Percentiles rank a stretch among this genome's conserved stretches.
Evolutionary conservation across 176 grass and related monocot genomes (phyloP).

Genomic region (Areca catechu): DNA sequence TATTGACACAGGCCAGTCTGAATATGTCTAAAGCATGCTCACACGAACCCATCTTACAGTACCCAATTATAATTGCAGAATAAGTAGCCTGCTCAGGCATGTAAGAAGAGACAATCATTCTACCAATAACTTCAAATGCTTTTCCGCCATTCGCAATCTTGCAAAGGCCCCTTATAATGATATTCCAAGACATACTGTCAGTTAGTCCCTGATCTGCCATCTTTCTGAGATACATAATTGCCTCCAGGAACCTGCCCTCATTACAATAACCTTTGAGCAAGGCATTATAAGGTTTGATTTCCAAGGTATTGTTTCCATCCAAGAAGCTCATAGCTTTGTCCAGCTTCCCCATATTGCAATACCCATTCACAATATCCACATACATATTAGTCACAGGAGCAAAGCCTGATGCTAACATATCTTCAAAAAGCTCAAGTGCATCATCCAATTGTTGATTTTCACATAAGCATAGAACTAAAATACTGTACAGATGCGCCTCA

Average conservation of each 20-base stretch:
- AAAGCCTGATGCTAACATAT: slow-evolving; percentile 27
- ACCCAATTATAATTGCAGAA: slow-evolving; percentile 52
- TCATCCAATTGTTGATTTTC: slow-evolving; percentile 30
- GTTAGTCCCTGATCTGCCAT: slow-evolving; percentile 16
- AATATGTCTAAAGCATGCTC: slow-evolving; percentile 35
- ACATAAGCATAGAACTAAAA: slow-evolving; percentile 33
- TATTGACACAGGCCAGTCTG: slow-evolving; percentile 25
- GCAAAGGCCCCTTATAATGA: slow-evolving; percentile 32
- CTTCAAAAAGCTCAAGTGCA: slow-evolving; percentile 23
- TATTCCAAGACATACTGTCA: slow-evolving; percentile 40
- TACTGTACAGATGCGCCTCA: slow-evolving; percentile 20
- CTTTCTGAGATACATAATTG: slow-evolving; percentile 29
- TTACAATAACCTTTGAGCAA: slow-evolving; percentile 32
- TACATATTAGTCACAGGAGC: slow-evolving; percentile 22
- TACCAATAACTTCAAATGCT: slow-evolving; percentile 45
- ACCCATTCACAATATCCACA: slow-evolving; percentile 26
- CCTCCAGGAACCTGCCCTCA: slow-evolving; percentile 19
- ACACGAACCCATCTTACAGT: slow-evolving; percentile 29
- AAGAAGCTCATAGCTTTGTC: slow-evolving; percentile 33
- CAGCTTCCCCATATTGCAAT: slow-evolving; percentile 30
- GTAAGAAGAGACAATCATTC: slow-evolving; percentile 52
- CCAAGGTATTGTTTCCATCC: slow-evolving; percentile 18
- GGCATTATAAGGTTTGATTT: slow-evolving; percentile 42
- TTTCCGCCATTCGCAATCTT: slow-evolving; percentile 27
- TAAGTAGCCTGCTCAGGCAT: slow-evolving; percentile 29